phyloP scores from a whole-genome alignment of 805 yeast genomes.

The Hanseniaspora valbyensis region DNA sequence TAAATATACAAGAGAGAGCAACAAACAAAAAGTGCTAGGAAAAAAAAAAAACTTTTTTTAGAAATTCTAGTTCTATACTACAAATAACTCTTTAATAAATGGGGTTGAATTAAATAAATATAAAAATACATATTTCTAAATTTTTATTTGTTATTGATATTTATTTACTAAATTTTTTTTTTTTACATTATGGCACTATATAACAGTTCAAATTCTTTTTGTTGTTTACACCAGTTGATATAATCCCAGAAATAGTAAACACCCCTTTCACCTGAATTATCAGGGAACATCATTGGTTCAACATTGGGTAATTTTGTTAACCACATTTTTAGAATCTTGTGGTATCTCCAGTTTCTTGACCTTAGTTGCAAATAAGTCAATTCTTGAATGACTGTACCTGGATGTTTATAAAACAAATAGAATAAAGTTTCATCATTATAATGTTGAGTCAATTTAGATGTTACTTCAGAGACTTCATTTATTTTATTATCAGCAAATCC shows the following conservation, averaged over 20 bases:
- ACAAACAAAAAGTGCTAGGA: no score
- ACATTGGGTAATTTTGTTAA: conserved; percentile 82
- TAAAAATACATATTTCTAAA: no score
- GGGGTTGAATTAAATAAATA: no score
- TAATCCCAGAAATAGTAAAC: conserved; percentile 92
- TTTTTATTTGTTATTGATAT: no score
- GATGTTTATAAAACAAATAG: conserved; percentile 85
- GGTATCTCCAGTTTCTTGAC: conserved; percentile 92
- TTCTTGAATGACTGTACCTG: conserved; percentile 87
- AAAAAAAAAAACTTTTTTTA: no score
- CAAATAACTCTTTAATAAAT: no score
- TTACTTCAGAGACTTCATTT: conserved; percentile 26
- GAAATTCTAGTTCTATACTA: no score
- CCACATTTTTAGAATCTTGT: conserved; percentile 93
- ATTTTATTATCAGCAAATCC: conserved; percentile 27
- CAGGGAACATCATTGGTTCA: conserved; percentile 77
- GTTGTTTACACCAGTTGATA: conserved; percentile 88
- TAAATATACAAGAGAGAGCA: no score
- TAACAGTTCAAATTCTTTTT: conserved; percentile 51
- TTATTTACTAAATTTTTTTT: no score
- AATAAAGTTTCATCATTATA: conserved; percentile 88
- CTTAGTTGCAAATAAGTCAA: conserved; percentile 84
- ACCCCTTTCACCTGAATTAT: conserved; percentile 70
- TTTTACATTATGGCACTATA: conserved; percentile 60
- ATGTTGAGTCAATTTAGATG: conserved; percentile 40